Evolutionary conservation across 2,329 filamentous ascomycete genomes (phyloP), one percentile per base, ranked within the genome.

Genomic region (Cladosporium colombiae): DNA sequence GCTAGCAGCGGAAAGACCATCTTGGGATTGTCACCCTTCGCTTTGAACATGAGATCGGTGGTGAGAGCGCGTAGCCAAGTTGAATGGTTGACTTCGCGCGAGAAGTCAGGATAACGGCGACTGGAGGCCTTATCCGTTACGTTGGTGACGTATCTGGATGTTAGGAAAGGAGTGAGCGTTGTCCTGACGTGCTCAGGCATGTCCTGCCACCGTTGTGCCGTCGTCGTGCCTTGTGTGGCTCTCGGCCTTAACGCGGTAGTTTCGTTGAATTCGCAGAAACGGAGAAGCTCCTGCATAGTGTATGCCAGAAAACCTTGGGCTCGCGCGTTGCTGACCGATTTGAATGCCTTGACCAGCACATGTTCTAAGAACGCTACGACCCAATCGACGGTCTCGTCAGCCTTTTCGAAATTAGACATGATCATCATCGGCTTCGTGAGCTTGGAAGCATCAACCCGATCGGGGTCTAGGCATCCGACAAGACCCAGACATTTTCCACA

Each of bases 241-340:
- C 85, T 81, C 46, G 83, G 81, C 53, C 83, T 81, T 21, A 83
- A 76, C 33, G 80, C 80, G 46, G 83, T 80, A 23, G 82, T 86
- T 13, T 85, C 81, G 66, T 84, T 88, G 73, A 97, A 89, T 31
- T 90, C 89, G 73, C 91, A 92, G 70, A 89, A 88, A 53, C 89
- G 88, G 3, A 98, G 84, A 49, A 98, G 84, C 72, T 96, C 90
- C 77, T 99, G 95, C 88, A 99, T 97, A 1, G 90, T 91, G 78
- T 91, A 99, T 1, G 94, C 94, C 21, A 99, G 83, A 74, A 96
- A 97, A 0, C 93, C 93, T 77, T 98, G 95, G 6, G 93, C 85
- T 69, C 88, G 89, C 2, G 93, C 91, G 75, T 97, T 96, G 0
- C 91, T 95, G 1, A 92, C 91, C 1, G 94, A 96, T 52, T 96